Evolutionary conservation across 768 basidiomycete species (phyloP).

Genomic region (Suillus alpinus): DNA sequence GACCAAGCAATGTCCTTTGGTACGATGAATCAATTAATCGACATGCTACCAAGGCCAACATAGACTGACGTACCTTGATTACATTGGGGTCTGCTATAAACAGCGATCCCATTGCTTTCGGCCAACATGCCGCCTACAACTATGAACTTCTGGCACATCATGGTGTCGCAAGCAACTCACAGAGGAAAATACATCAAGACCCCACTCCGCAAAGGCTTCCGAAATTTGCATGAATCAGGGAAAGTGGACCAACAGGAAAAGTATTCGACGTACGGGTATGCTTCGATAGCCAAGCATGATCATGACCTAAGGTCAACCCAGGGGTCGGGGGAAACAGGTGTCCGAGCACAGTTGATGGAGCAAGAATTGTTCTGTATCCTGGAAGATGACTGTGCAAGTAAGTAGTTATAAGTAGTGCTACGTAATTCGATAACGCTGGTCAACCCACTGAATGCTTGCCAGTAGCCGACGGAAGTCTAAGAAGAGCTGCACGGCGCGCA

Average conservation of each 20-base stretch:
- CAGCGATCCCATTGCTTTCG: not conserved
- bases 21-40: not conserved
- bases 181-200: constrained; percentile 36
- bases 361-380: constrained; percentile 5
- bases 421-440: not conserved
- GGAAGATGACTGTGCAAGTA: constrained; percentile 3
- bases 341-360: not conserved
- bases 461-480: constrained; percentile 6
- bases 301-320: constrained; percentile 4
- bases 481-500: constrained; percentile 3
- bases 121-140: constrained; percentile 11
- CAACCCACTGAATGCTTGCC: constrained; percentile 5
- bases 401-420: too few species aligned
- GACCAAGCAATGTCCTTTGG: constrained; percentile 19
- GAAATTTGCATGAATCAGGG: not conserved
- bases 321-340: constrained; percentile 1
- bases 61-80: constrained; percentile 31
- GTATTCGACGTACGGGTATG: constrained; percentile 2
- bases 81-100: constrained; percentile 37
- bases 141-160: not conserved
- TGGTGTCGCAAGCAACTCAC: constrained; percentile 22
- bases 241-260: not conserved
- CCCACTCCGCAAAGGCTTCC: constrained; percentile 30
- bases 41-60: not conserved
- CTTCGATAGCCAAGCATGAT: constrained; percentile 6